Evolutionary conservation across 2,329 filamentous ascomycete species (phyloP), one percentile per base, ranked within the genome.

Genomic region (Helotiales sp.): DNA sequence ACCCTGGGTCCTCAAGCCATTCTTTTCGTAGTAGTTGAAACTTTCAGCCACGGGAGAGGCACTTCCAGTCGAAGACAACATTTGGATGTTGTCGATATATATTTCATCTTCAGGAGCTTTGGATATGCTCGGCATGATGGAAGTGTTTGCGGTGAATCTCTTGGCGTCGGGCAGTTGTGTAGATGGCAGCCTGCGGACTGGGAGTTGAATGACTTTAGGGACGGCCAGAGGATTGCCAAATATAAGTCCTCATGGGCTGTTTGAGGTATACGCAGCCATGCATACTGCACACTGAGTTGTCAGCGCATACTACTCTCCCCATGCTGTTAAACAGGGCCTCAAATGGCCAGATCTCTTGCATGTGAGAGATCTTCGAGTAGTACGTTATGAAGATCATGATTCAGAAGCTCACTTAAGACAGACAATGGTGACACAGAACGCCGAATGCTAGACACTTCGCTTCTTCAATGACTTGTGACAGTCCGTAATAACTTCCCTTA

Each of bases 21-120:
- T 73, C 66, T 83, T 82, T 69, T 85, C 82, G 69, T 82, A 82
- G 73, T 84, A 82, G 63, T 79, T 62, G 28, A 26, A 32, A 26
- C 63, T 57, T 20, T 26, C 50, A 2, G 64, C 52, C 1, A 60
- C 59, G 4, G 24, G 52, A 30, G 54, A 60, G 10, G 52, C 50
- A 6, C 34, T 50, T 1, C 30, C 20, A 13, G 52, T 40, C 8
- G 37, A 15, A 40, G 37, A 40, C 3, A 40, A 6, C 37, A 40
- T 40, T 6, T 6, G 37, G 3, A 40, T 40, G 13, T 40, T 40
- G 3, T 40, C 37, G 15, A 40, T 40, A 13, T 40, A 13, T 15
- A 40, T 40, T 40, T 40, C 37, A 15, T 40, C 37, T 15, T 8
- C 37, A 40, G 11, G 6, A 3, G 37, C 3, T 40, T 40, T 7